Evolutionary conservation across 2,329 filamentous ascomycete genomes (phyloP).

Genomic region (Ceratocystis cacaofunesta): DNA sequence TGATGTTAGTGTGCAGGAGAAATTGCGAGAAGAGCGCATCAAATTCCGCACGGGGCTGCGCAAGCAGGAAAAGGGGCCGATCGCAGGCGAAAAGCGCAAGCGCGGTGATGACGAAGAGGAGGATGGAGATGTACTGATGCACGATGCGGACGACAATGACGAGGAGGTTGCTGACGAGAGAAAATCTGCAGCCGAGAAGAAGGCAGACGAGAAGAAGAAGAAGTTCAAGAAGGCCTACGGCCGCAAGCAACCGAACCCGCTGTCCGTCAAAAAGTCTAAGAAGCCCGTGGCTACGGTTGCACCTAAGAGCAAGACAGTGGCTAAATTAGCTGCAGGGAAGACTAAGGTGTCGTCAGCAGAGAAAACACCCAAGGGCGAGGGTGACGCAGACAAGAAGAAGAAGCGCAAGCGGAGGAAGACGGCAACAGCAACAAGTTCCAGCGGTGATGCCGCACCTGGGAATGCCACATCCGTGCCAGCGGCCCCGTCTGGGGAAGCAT

Average conservation of each 20-base stretch:
- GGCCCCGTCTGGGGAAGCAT: neutral
- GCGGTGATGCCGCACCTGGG: neutral
- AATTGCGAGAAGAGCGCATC: constrained; percentile 52
- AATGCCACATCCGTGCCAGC: neutral
- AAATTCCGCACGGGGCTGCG: constrained; percentile 62
- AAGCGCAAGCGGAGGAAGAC: constrained; percentile 18
- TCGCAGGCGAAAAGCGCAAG: constrained; percentile 35
- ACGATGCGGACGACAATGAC: constrained; percentile 18
- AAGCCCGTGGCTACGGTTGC: constrained; percentile 10
- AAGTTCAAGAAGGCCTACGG: constrained; percentile 46
- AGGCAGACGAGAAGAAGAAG: constrained; percentile 23
- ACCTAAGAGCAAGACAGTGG: constrained; percentile 20
- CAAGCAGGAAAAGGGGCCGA: constrained; percentile 25
- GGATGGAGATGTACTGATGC: constrained; percentile 18
- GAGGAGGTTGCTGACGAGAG: constrained; percentile 21
- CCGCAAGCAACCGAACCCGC: constrained; percentile 54
- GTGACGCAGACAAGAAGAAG: constrained; percentile 16
- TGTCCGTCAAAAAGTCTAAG: constrained; percentile 48
- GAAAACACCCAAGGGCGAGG: neutral
- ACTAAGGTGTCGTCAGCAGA: neutral
- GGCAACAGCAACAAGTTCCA: constrained; percentile 3
- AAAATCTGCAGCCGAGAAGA: constrained; percentile 15
- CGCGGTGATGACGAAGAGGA: constrained; percentile 31
- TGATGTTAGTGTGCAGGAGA: constrained; percentile 44
- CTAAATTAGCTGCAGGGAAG: neutral